phyloP scores from a whole-genome alignment of 2,329 filamentous ascomycete species.

The Fusarium aywerte region DNA sequence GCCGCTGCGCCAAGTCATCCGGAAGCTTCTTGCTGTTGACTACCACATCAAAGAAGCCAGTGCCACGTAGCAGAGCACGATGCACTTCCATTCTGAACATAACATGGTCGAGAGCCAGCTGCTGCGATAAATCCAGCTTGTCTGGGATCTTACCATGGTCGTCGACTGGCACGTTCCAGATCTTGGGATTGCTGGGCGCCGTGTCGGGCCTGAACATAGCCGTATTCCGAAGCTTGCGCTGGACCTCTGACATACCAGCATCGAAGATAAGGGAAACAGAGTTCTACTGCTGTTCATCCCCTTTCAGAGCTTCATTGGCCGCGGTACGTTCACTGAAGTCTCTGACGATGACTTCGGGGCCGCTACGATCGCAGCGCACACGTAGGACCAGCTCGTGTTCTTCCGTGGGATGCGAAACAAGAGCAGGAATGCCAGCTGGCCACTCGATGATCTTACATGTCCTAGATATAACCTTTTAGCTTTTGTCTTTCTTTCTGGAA shows the following conservation, averaged over 20 bases:
- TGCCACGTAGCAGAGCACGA: slow-evolving; percentile 27
- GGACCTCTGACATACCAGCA: neutral
- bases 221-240: slow-evolving; percentile 9
- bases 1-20: too few relatives aligned
- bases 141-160: neutral
- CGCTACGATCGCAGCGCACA: neutral
- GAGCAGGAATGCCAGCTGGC: accelerated
- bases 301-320: neutral
- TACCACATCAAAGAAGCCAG: slow-evolving; percentile 12
- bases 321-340: neutral
- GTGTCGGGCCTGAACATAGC: neutral
- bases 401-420: neutral
- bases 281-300: slow-evolving; percentile 9
- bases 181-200: neutral
- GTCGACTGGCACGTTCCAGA: neutral
- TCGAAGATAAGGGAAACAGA: slow-evolving; percentile 6
- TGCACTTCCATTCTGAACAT: slow-evolving; percentile 12
- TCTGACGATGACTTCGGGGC: neutral
- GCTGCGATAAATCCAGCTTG: neutral
- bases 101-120: neutral
- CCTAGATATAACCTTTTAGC: too few relatives aligned
- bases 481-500: neutral
- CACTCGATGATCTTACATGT: neutral
- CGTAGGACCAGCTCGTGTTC: neutral
- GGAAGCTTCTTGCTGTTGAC: too few relatives aligned